Percentiles rank a stretch among this genome's conserved stretches.
These are phyloP conservation scores for Daedaleopsis sinensis DNA, from an alignment of 768 basidiomycete genomes.

Conservation along the genomic window DNA sequence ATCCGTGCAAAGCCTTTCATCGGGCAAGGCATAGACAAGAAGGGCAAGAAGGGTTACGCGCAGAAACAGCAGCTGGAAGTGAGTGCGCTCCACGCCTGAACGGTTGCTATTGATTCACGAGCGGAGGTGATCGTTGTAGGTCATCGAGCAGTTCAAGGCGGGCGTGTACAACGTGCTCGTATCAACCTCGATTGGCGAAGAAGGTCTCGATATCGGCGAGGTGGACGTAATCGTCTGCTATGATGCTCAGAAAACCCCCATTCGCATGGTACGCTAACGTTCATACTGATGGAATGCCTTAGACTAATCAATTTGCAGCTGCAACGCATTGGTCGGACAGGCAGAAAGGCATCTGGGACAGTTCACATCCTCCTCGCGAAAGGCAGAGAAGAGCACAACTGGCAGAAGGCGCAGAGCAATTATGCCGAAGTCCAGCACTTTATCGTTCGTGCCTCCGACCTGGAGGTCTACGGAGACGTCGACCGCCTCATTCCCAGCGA, in stretches of 20 bases:
- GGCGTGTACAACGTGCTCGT: constrained; percentile 92
- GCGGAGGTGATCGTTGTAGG: constrained; percentile 44
- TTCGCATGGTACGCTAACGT: constrained; percentile 68
- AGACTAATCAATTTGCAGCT: constrained; percentile 55
- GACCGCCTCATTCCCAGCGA: constrained; percentile 81
- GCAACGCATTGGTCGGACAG: constrained; percentile 94
- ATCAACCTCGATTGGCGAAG: constrained; percentile 96
- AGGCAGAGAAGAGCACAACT: constrained; percentile 87
- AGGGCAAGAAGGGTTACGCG: constrained; percentile 83
- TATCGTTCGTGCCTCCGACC: constrained; percentile 81
- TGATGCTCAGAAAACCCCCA: constrained; percentile 94
- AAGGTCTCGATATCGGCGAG: constrained; percentile 97
- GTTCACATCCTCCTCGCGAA: constrained; percentile 94
- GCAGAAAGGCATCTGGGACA: constrained; percentile 85
- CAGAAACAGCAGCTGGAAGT: constrained; percentile 94
- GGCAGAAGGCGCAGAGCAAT: constrained; percentile 82
- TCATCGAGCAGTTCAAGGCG: constrained; percentile 83
- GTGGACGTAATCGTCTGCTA: constrained; percentile 96
- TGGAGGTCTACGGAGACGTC: constrained; percentile 94
- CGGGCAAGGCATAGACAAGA: constrained; percentile 85
- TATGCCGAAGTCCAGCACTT: constrained; percentile 89
- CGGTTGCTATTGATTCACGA: background rate
- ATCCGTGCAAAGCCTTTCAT: constrained; percentile 86
- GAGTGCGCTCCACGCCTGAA: background rate
- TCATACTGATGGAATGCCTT: background rate